Percentiles rank a stretch among this genome's conserved stretches.
phyloP scores from a whole-genome alignment of 306 rosid species.

The Citrullus mucosospermus region DNA sequence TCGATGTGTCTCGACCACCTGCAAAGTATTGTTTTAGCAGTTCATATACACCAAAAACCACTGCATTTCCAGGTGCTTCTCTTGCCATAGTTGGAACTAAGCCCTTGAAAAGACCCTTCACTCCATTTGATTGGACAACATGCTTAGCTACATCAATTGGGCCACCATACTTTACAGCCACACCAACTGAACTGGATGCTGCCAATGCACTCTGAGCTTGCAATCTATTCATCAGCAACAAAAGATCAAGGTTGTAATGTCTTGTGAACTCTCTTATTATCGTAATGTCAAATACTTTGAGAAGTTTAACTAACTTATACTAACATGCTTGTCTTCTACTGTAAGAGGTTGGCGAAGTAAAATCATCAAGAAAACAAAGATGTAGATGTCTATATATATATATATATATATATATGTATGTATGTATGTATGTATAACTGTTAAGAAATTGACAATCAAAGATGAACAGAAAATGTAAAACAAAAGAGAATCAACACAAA shows the following conservation, averaged over 20 bases:
- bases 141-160: slow-evolving; percentile 87
- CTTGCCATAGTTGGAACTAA: slow-evolving; percentile 85
- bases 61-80: slow-evolving; percentile 87
- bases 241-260: not conserved
- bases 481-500: too few species aligned
- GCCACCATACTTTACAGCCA: slow-evolving; percentile 72
- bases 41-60: slow-evolving; percentile 79
- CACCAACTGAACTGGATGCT: slow-evolving; percentile 30
- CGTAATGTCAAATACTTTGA: not conserved
- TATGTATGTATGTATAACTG: too few species aligned
- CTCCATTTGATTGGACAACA: slow-evolving; percentile 72
- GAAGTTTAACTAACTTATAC: not conserved
- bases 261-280: not conserved
- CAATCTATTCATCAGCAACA: slow-evolving; percentile 31
- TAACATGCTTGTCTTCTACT: not conserved
- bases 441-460: too few species aligned
- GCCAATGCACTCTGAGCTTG: slow-evolving; percentile 89
- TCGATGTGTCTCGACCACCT: slow-evolving; percentile 74
- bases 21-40: slow-evolving; percentile 54
- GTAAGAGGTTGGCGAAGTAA: not conserved
- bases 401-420: too few species aligned
- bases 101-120: slow-evolving; percentile 79
- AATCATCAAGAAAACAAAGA: not conserved
- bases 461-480: too few species aligned
- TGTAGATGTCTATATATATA: too few species aligned